Conservation (phyloP, 345 rosid genomes). For the Salix brachista region DNA sequence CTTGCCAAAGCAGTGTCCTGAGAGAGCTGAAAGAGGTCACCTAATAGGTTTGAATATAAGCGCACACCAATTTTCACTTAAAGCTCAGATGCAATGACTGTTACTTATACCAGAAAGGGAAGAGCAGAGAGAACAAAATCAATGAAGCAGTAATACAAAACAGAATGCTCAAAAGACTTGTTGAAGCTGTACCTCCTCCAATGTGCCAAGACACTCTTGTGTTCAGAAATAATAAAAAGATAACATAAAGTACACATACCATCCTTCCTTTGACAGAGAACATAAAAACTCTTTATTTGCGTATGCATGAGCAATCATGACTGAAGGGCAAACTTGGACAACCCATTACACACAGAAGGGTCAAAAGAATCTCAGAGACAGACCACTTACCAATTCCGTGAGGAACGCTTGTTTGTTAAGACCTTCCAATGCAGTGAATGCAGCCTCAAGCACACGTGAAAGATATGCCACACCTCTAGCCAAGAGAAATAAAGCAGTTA, state of each 20-base stretch:
- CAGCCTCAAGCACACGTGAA: constrained; percentile 91
- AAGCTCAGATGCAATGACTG: neutral
- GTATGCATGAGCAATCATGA: constrained; percentile 4
- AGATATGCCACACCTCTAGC: constrained; percentile 91
- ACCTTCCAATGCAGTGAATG: constrained; percentile 94
- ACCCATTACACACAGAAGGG: neutral
- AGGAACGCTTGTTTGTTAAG: constrained; percentile 98
- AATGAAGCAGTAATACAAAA: neutral
- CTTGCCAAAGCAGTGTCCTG: neutral
- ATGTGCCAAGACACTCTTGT: neutral
- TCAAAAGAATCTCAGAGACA: constrained; percentile 11
- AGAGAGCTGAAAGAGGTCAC: neutral
- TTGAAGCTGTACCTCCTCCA: neutral
- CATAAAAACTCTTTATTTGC: neutral
- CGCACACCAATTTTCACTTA: neutral
- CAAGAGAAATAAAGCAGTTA: constrained; percentile 5
- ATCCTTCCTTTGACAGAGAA: neutral
- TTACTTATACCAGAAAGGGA: neutral
- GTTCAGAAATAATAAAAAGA: neutral
- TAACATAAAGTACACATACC: neutral
- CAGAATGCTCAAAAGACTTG: neutral
- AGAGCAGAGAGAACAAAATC: neutral
- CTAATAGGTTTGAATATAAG: neutral
- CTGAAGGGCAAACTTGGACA: neutral
- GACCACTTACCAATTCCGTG: constrained; percentile 72